Evolutionary conservation across 106 monocot species (phyloP).

Genomic region (Acorus calamus): DNA sequence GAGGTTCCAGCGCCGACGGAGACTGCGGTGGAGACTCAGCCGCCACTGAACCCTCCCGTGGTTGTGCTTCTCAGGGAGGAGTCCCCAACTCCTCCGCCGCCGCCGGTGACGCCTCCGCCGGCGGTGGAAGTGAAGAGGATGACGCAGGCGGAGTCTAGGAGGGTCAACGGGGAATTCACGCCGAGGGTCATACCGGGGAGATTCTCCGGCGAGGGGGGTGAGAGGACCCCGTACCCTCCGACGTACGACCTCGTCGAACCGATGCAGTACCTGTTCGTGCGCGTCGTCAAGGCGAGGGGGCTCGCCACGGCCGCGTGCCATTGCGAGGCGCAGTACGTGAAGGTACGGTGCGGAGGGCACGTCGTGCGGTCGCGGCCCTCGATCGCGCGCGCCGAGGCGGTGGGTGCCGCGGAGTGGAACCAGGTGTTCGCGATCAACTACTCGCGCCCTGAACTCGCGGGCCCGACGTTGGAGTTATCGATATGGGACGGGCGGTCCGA

Average conservation of each 20-base stretch:
- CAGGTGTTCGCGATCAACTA: conserved; percentile 70
- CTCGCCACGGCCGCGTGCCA: conserved; percentile 9
- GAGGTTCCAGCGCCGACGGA: conserved; percentile 54
- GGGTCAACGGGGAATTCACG: conserved; percentile 7
- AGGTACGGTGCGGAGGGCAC: conserved; percentile 52
- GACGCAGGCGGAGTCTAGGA: conserved; percentile 18
- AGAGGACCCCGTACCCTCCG: conserved; percentile 16
- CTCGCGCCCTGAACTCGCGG: conserved; percentile 26
- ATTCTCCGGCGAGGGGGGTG: conserved; percentile 36
- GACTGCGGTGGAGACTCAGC: conserved; percentile 66
- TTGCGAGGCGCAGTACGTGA: conserved; percentile 60
- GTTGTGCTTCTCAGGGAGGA: conserved; percentile 29
- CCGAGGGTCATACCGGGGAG: conserved; percentile 50
- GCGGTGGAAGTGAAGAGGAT: conserved; percentile 68
- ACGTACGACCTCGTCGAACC: conserved; percentile 80
- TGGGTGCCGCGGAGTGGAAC: conserved; percentile 70
- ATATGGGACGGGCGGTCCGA: conserved; percentile 40
- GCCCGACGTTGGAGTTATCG: conserved; percentile 62
- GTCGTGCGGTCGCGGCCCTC: conserved; percentile 32
- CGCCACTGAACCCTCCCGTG: conserved; percentile 20
- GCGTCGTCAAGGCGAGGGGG: conserved; percentile 61
- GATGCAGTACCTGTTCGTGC: conserved; percentile 88
- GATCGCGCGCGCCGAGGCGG: conserved; percentile 12
- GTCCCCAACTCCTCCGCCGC: conserved; percentile 5
- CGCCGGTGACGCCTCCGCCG: background rate